Evolutionary conservation across 1,284 basidiomycete species (phyloP).

Genomic region (Fomitopsis schrenkii): DNA sequence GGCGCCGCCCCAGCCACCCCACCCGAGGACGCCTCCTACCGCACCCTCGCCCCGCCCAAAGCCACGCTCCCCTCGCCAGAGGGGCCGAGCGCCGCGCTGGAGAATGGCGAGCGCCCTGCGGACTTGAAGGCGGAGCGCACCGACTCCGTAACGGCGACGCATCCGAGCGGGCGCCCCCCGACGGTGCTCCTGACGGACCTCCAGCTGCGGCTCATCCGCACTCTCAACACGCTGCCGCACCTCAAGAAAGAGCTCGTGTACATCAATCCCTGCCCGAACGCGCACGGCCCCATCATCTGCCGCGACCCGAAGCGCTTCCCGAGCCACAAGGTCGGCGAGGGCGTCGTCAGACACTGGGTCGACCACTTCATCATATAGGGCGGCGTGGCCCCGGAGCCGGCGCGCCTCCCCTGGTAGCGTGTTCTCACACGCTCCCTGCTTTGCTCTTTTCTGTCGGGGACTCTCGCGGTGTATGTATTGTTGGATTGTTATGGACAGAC

Average conservation of each 20-base stretch:
- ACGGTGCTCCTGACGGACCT: constrained; percentile 48
- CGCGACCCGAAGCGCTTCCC: constrained; percentile 59
- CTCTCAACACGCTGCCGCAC: constrained; percentile 61
- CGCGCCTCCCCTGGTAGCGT: background rate
- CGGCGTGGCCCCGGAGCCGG: background rate
- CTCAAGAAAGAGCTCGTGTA: constrained; percentile 65
- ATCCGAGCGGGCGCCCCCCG: background rate
- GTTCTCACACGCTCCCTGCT: background rate
- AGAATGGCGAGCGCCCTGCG: background rate
- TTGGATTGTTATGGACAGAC: background rate
- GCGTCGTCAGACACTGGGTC: constrained; percentile 68
- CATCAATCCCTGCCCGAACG: constrained; percentile 53
- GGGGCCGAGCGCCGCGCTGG: background rate
- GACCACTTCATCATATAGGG: constrained; percentile 48
- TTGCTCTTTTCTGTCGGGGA: background rate
- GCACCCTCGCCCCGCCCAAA: background rate
- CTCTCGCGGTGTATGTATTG: background rate
- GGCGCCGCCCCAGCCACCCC: background rate
- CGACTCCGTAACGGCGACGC: background rate
- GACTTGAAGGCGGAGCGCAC: background rate
- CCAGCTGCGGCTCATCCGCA: constrained; percentile 47
- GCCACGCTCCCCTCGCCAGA: background rate
- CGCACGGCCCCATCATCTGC: constrained; percentile 67
- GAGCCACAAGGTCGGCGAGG: constrained; percentile 53
- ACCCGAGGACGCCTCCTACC: background rate